phyloP scores from a whole-genome alignment of 495 filamentous ascomycete genomes.

The Cryomyces minteri region DNA sequence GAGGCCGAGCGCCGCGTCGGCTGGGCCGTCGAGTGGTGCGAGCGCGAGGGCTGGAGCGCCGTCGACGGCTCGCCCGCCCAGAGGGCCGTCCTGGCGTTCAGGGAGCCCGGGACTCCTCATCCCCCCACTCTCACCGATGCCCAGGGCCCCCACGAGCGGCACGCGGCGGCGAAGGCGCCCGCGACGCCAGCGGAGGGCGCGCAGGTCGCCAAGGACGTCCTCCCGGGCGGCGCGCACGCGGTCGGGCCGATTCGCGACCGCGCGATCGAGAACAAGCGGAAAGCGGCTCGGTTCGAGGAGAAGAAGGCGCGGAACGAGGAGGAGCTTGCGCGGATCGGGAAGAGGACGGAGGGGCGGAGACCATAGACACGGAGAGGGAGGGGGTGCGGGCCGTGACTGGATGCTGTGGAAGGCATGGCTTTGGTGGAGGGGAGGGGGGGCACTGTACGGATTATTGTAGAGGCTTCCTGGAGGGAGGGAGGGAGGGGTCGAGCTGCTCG shows the following conservation, averaged over 20 bases:
- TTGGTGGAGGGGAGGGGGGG: too few relatives aligned
- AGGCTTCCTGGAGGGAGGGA: too few relatives aligned
- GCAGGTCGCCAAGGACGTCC: conserved; percentile 10
- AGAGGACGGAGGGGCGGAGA: background rate
- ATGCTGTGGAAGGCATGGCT: too few relatives aligned
- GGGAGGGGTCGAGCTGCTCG: too few relatives aligned
- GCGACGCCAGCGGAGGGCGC: conserved; percentile 1
- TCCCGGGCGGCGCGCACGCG: conserved; percentile 11
- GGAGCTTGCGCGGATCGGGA: conserved; percentile 1
- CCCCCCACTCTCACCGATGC: too few relatives aligned
- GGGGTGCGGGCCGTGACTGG: too few relatives aligned
- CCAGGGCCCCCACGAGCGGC: background rate
- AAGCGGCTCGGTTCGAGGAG: conserved; percentile 6
- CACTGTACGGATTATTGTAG: too few relatives aligned
- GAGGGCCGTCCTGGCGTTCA: background rate
- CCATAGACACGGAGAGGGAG: too few relatives aligned
- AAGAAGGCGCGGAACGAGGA: conserved; percentile 4
- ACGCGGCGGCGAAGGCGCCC: conserved; percentile 4
- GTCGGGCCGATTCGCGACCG: conserved; percentile 7
- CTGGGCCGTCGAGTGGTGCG: background rate
- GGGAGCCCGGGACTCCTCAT: background rate
- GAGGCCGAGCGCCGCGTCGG: background rate
- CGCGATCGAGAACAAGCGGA: conserved; percentile 11
- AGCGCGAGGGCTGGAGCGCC: background rate
- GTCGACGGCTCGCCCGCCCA: background rate